Evolutionary conservation across 2,329 filamentous ascomycete species (phyloP).

Genomic region (Fusarium sp.): DNA sequence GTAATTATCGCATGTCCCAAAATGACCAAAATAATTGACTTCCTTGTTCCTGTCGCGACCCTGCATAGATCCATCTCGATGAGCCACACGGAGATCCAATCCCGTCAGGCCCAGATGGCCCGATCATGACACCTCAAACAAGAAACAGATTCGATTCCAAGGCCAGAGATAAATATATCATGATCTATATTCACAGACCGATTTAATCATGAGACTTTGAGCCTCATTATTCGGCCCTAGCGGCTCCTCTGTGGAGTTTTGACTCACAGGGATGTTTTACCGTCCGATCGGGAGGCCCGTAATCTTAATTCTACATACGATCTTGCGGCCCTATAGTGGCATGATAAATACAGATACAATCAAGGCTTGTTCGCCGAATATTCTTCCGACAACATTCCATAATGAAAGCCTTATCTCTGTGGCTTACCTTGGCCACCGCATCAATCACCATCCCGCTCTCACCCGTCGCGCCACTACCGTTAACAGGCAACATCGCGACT

Average conservation of each 20-base stretch:
- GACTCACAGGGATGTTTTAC: conserved; percentile 2
- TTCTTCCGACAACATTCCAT: conserved; percentile 1
- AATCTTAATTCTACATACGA: conserved; percentile 12
- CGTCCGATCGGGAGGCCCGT: conserved; percentile 24
- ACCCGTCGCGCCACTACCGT: conserved; percentile 46
- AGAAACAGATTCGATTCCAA: no score
- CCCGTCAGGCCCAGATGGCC: neutral
- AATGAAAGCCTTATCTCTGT: conserved; percentile 10
- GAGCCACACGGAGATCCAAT: neutral
- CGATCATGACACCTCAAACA: neutral
- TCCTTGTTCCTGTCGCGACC: neutral
- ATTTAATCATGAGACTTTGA: conserved; percentile 7
- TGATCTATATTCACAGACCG: neutral
- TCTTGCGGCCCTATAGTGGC: neutral
- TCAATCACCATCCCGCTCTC: conserved; percentile 45
- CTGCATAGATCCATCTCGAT: conserved; percentile 1
- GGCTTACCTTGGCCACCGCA: conserved; percentile 34
- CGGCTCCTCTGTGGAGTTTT: neutral
- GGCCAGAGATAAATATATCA: neutral
- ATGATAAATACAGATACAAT: neutral
- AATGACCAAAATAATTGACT: neutral
- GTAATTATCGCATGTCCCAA: neutral
- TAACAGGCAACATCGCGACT: no score
- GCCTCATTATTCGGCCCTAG: conserved; percentile 1
- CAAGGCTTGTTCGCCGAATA: neutral